Conservation (phyloP, 306 rosid species). For the Rosa multiflora region DNA sequence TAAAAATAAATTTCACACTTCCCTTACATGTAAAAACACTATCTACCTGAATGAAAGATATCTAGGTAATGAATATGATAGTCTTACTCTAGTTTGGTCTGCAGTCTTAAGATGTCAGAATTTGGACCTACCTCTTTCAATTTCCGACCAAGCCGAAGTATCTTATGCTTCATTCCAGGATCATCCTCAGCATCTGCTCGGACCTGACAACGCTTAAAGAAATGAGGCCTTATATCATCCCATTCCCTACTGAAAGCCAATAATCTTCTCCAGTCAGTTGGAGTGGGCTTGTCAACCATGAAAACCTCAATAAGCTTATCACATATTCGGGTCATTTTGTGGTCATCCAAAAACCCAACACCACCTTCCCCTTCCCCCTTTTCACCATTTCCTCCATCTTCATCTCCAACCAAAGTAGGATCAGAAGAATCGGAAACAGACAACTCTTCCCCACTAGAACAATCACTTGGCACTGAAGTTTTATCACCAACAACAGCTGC, state of each 20-base stretch:
- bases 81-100: background rate
- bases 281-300: conserved; percentile 82
- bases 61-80: background rate
- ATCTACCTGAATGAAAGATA: background rate
- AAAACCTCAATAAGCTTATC: conserved; percentile 89
- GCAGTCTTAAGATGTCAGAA: background rate
- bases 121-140: conserved; percentile 65
- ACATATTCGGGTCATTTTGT: conserved; percentile 53
- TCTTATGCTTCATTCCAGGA: conserved; percentile 66
- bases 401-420: too few species aligned
- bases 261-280: conserved; percentile 83
- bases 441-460: conserved; percentile 27
- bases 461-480: conserved; percentile 26
- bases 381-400: conserved; percentile 21
- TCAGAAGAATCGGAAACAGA: conserved; percentile 15
- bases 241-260: conserved; percentile 84
- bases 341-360: conserved; percentile 42
- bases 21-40: background rate
- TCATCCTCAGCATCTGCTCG: conserved; percentile 53
- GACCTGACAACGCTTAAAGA: conserved; percentile 54
- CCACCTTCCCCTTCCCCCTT: conserved; percentile 29
- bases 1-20: too few species aligned
- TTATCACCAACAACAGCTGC: conserved; percentile 34
- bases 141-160: conserved; percentile 77
- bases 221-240: conserved; percentile 73